Base-by-base conservation (phyloP, 805 yeast genomes). In the Torulaspora franciscae region DNA sequence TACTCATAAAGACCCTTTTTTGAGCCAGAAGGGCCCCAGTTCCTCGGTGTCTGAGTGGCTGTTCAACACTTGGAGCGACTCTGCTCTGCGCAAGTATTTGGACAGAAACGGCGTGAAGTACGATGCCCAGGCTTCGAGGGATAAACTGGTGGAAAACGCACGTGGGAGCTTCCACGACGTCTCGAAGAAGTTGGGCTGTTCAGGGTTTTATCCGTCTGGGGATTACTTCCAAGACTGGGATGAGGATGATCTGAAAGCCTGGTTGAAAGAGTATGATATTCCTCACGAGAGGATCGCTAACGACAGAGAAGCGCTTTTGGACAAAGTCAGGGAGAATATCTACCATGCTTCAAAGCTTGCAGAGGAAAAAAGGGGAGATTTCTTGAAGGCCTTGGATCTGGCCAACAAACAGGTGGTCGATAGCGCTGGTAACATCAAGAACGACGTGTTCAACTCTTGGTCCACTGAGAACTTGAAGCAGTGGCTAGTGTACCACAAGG, bases 201-300 rank as follows among this genome's bases (percentile, higher is more conserved):
- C 73, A 17, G 76, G 76, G 19, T 32, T 60, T 32, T 76, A 76
- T 45, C 72, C 78, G 6, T 78, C 81, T 15, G 69, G 68, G 27
- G 73, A 75, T 74, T 63, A 77, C 45, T 80, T 79, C 57, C 67
- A 73, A 8, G 52, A 68, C 26, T 81, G 87, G 87, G 64, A 73
- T 17, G 57, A 62, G 7, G 71, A 71, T 7, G 77, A 75, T 39
- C 61, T 83, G 46, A 64, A 67, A 48, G 54, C 61, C 11, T 78
- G 83, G 78, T 65, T 83, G 46, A 56, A 66, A 28, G 66, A 72
- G 32, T 65, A 73, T 49, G 75, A 73, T 13, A 57, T 76, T 37
- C 62, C 61, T 14, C 62, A 64, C 46, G 58, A 63, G 40, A 62
- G 68, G 19, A 46, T 63, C 15, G 61, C 60, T 25, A 77, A 71